Conservation (phyloP, 2,329 filamentous ascomycete species). For the Diaporthe sp. region DNA sequence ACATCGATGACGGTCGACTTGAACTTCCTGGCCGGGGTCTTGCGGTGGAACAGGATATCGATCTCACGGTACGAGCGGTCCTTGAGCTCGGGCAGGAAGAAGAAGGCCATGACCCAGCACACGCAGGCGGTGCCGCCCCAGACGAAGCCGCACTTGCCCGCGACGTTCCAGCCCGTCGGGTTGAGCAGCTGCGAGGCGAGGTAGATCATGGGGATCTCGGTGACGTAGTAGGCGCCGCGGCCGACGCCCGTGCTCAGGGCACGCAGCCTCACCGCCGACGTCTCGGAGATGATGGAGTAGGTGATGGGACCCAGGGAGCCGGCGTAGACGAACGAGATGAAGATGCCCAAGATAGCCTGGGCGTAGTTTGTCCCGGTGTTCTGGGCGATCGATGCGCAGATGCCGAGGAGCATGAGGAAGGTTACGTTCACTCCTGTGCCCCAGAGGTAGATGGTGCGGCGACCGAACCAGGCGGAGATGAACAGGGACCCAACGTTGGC, state of each 20-base stretch:
- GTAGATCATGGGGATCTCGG: slow-evolving; percentile 76
- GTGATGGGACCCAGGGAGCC: slow-evolving; percentile 71
- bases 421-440: slow-evolving; percentile 64
- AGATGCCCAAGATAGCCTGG: slow-evolving; percentile 71
- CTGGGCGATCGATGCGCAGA: slow-evolving; percentile 62
- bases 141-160: slow-evolving; percentile 59
- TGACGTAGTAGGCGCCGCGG: slow-evolving; percentile 71
- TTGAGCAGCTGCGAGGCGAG: slow-evolving; percentile 71
- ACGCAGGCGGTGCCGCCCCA: slow-evolving; percentile 55
- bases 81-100: slow-evolving; percentile 57
- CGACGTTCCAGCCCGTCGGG: slow-evolving; percentile 54
- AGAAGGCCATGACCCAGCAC: slow-evolving; percentile 53
- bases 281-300: slow-evolving; percentile 76
- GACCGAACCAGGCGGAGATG: slow-evolving; percentile 50
- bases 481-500: slow-evolving; percentile 43
- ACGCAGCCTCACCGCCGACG: slow-evolving; percentile 71
- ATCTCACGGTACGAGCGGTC: slow-evolving; percentile 55
- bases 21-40: slow-evolving; percentile 53
- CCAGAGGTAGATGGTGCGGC: slow-evolving; percentile 73
- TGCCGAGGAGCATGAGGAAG: slow-evolving; percentile 67
- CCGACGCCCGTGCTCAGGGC: slow-evolving; percentile 74
- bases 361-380: slow-evolving; percentile 57
- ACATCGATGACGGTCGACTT: slow-evolving; percentile 55
- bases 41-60: slow-evolving; percentile 56
- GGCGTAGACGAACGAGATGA: slow-evolving; percentile 73